Conservation (phyloP, 306 rosid species). For the Cucurbita ficifolia region DNA sequence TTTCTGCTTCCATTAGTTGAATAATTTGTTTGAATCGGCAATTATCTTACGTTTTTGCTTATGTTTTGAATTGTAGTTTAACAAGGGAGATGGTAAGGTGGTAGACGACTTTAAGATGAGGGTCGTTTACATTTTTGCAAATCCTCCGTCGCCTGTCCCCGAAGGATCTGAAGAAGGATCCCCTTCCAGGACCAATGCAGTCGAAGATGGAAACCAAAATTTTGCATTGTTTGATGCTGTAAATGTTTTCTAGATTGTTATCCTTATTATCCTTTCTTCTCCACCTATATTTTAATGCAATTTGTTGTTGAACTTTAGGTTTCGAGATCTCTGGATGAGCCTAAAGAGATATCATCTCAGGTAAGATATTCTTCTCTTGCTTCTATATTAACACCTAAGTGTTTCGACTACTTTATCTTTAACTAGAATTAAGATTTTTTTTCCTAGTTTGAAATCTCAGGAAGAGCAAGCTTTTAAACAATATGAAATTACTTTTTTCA, state of each 20-base stretch:
- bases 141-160: constrained; percentile 36
- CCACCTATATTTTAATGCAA: not conserved
- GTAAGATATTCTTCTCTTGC: constrained; percentile 6
- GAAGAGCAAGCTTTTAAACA: not conserved
- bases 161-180: constrained; percentile 35
- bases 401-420: not conserved
- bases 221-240: constrained; percentile 32
- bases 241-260: not conserved
- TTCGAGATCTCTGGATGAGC: constrained; percentile 25
- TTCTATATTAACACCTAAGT: not conserved
- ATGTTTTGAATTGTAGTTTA: constrained; percentile 15
- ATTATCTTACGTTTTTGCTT: not conserved
- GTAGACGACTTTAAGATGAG: constrained; percentile 31
- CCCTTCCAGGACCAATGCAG: constrained; percentile 16
- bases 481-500: not conserved
- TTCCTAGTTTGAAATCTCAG: not conserved
- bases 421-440: not conserved
- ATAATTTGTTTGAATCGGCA: not conserved
- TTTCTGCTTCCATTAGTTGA: not conserved
- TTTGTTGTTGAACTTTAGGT: constrained; percentile 13
- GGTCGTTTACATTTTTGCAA: constrained; percentile 27
- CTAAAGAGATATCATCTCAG: constrained; percentile 32
- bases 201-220: constrained; percentile 26
- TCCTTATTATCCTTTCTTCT: not conserved
- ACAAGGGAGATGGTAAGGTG: constrained; percentile 25